Evolutionary conservation across 371 early-diverging fungal species (phyloP).

Genomic region (Lichtheimia ramosa): DNA sequence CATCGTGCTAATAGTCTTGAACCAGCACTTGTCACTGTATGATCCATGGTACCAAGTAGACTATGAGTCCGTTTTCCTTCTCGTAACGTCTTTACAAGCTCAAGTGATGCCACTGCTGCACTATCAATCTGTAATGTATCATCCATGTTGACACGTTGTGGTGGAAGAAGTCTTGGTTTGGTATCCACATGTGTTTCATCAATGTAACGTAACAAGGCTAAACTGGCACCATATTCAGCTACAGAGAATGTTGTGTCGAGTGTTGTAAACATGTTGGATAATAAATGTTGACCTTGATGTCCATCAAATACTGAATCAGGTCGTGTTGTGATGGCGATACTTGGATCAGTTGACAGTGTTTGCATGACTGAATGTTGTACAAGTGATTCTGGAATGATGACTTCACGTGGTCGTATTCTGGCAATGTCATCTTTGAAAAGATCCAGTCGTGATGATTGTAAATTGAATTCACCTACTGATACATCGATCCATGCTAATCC

Average conservation of each 20-base stretch:
- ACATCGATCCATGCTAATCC: slow-evolving; percentile 93
- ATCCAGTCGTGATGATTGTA: slow-evolving; percentile 51
- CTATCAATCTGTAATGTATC: slow-evolving; percentile 61
- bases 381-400: slow-evolving; percentile 57
- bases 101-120: slow-evolving; percentile 60
- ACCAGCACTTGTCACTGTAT: slow-evolving; percentile 81
- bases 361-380: neutral
- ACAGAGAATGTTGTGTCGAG: slow-evolving; percentile 21
- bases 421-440: slow-evolving; percentile 70
- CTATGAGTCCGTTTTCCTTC: slow-evolving; percentile 59
- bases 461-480: slow-evolving; percentile 86
- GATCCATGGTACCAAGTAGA: slow-evolving; percentile 67
- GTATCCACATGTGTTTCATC: slow-evolving; percentile 53
- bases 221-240: slow-evolving; percentile 49
- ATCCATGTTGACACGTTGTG: slow-evolving; percentile 41
- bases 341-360: neutral
- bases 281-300: neutral
- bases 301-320: slow-evolving; percentile 5
- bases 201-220: slow-evolving; percentile 56
- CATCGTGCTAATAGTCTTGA: slow-evolving; percentile 72
- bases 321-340: neutral
- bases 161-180: slow-evolving; percentile 47
- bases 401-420: slow-evolving; percentile 84
- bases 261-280: neutral
- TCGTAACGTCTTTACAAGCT: slow-evolving; percentile 51